Percentiles rank a stretch among this genome's conserved stretches.
These are phyloP conservation scores for Boeremia exigua DNA, from an alignment of 2,329 filamentous ascomycete genomes.

Conservation along the genomic window DNA sequence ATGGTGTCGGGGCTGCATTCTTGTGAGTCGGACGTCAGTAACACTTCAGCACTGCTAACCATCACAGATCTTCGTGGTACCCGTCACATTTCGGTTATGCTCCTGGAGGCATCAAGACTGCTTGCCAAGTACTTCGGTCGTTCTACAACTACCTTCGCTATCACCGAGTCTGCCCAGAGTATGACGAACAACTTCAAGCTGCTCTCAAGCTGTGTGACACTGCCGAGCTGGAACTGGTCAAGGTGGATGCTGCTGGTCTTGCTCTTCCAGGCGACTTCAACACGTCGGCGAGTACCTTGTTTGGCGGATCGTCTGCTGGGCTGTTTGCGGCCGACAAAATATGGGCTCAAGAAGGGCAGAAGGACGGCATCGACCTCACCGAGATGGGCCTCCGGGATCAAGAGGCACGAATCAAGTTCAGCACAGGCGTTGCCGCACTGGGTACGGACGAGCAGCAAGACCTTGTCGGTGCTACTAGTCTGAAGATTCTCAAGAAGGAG, in stretches of 20 bases:
- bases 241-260: constrained; percentile 58
- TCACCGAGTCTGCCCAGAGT: constrained; percentile 87
- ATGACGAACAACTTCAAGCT: constrained; percentile 67
- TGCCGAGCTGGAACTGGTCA: constrained; percentile 71
- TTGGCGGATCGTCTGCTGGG: constrained; percentile 61
- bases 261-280: constrained; percentile 81
- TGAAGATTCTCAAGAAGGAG: constrained; percentile 31
- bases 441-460: constrained; percentile 53
- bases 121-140: constrained; percentile 75
- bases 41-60: constrained; percentile 13
- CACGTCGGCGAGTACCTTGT: constrained; percentile 72
- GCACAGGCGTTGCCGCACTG: constrained; percentile 56
- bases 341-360: constrained; percentile 49
- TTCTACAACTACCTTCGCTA: constrained; percentile 88
- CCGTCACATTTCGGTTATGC: constrained; percentile 63
- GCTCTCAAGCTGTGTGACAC: constrained; percentile 71
- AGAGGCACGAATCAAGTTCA: constrained; percentile 58
- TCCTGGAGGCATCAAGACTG: constrained; percentile 60
- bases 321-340: constrained; percentile 49
- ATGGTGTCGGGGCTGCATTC: constrained; percentile 77
- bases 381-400: constrained; percentile 52
- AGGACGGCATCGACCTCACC: constrained; percentile 23
- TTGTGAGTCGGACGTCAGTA: constrained; percentile 60
- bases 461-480: constrained; percentile 28
- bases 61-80: constrained; percentile 60